These are phyloP conservation scores for Hygrocybe punicea DNA, from an alignment of 768 basidiomycete genomes.

Conservation along the genomic window DNA sequence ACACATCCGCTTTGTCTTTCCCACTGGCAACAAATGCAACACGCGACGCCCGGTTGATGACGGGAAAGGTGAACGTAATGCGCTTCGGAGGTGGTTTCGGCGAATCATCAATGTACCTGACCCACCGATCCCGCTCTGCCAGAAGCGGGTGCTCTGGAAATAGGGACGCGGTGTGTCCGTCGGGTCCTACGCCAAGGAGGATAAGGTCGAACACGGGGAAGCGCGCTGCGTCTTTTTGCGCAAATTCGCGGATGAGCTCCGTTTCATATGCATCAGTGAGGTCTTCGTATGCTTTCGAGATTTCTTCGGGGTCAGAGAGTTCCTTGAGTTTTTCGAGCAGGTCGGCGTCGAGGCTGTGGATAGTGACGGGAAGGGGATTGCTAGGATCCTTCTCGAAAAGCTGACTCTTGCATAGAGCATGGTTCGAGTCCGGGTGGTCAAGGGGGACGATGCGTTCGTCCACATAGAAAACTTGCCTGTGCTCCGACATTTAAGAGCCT, in stretches of 20 bases:
- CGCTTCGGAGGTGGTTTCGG: conserved; percentile 90
- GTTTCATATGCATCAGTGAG: conserved; percentile 79
- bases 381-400: conserved; percentile 84
- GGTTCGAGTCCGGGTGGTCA: conserved; percentile 91
- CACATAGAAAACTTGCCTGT: conserved; percentile 95
- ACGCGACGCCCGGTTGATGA: conserved; percentile 83
- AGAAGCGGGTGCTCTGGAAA: conserved; percentile 92
- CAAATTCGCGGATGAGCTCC: conserved; percentile 85
- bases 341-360: conserved; percentile 75
- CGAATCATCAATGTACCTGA: conserved; percentile 87
- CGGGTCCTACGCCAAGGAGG: conserved; percentile 93
- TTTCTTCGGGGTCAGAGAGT: not conserved
- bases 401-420: conserved; percentile 63
- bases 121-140: conserved; percentile 87
- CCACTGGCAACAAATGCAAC: conserved; percentile 89
- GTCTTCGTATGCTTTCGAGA: conserved; percentile 44
- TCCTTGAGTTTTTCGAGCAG: conserved; percentile 56
- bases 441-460: conserved; percentile 95
- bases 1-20: conserved; percentile 72
- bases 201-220: conserved; percentile 98
- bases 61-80: conserved; percentile 89
- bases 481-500: conserved; percentile 2
- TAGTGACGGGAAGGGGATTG: conserved; percentile 42
- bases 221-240: conserved; percentile 86
- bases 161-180: conserved; percentile 97